phyloP scores from a whole-genome alignment of 306 rosid genomes.

The cucumber (Cucumis sativus) region Cucumber_9930_V3 NC_026660.2:4148001-4148500 shows the following conservation, averaged over 20 bases:
- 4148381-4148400: neutral
- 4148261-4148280: neutral
- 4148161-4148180: conserved; percentile 2
- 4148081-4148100: neutral
- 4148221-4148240: neutral
- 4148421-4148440: neutral
- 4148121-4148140: neutral
- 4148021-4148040: conserved; percentile 79
- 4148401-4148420: neutral
- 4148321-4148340: neutral
- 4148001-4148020: conserved; percentile 92
- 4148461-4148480: neutral
- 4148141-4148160: neutral
- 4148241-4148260: neutral
- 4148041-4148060: conserved; percentile 60
- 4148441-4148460: neutral
- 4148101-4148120: neutral
- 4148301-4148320: neutral
- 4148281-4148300: neutral
- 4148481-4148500: neutral
- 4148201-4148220: neutral
- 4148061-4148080: conserved; percentile 1
- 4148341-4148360: neutral
- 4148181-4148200: neutral
- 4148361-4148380: neutral